Conservation (phyloP, 164 flowering plant species). For the Umbellularia californica region DNA sequence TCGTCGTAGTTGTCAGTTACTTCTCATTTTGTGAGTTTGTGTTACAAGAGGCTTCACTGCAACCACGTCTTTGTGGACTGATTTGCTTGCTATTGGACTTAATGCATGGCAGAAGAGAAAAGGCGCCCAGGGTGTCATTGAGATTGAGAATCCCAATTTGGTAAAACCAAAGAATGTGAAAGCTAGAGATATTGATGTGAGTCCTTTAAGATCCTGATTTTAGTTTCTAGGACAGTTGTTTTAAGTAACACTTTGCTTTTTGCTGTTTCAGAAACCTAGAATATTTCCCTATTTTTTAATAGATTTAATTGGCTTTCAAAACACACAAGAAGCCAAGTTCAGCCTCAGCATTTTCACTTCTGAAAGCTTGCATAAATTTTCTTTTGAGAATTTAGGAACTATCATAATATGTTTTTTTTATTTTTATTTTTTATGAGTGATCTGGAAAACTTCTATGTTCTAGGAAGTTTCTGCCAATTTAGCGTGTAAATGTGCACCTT, state of each 20-base stretch:
- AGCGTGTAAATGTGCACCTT: no score
- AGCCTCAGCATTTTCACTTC: no score
- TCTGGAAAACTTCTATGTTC: no score
- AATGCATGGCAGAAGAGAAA: constrained; percentile 49
- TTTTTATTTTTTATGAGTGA: no score
- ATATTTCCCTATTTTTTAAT: background rate
- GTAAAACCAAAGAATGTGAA: constrained; percentile 67
- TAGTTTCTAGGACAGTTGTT: background rate
- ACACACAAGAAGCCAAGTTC: no score
- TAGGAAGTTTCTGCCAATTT: no score
- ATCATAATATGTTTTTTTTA: background rate
- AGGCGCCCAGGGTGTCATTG: constrained; percentile 74
- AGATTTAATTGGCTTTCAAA: no score
- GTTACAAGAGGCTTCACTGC: background rate
- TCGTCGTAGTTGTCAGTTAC: background rate
- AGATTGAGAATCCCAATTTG: constrained; percentile 82
- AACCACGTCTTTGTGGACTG: background rate
- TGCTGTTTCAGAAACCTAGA: background rate
- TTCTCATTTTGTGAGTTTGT: background rate
- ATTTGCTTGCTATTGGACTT: background rate
- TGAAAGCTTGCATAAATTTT: no score
- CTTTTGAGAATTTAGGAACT: background rate
- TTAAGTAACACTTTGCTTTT: background rate
- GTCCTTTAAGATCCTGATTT: constrained; percentile 10
- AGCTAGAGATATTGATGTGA: constrained; percentile 77